Evolutionary conservation across 1,139 yeast genomes (phyloP), one percentile per base, ranked within the genome.

Genomic region (Kodamaea suecica): DNA sequence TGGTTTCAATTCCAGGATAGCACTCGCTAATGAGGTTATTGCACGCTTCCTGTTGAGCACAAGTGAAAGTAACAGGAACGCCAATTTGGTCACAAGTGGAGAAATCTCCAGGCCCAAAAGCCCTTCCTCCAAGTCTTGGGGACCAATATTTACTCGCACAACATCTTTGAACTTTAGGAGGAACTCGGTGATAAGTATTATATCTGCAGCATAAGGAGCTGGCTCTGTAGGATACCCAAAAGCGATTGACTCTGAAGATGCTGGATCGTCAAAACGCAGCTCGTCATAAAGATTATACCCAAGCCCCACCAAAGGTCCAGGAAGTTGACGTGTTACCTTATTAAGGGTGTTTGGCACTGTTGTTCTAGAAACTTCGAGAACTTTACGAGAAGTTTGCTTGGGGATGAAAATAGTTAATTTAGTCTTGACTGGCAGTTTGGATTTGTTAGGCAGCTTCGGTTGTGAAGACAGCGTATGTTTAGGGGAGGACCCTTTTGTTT

Each of bases 51-150:
- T 51, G 45, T 73, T 73, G 34, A 73, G 53, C 1, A 66, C 63
- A 24, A 72, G 47, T 1, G 65, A 55, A 28, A 70, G 48, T 11
- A 73, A 49, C 26, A 55, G 54, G 24, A 57, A 53, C 41, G 70
- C 67, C 4, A 73, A 47, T 5, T 35, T 33, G 12, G 63, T 55
- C 72, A 72, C 69, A 16, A 48, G 36, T 1, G 55, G 55, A n/a
- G 68, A 53, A 7, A 63, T 56, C 26, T 34, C 41, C 25, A 75
- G 50, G 17, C 72, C 61, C 17, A 27, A 17, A 28, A 76, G 53
- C 1, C 80, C 81, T 15, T 56, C 51, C 45, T 76, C 80, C 23
- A 76, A 58, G 44, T 72, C 76, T 40, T 67, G 72, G 9, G 80
- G 78, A 0, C 70, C 65, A 8, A 73, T 39, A 9, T 53, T 59